Percentiles rank a stretch among this genome's conserved stretches.
Conservation (phyloP, 176 grass and related monocot genomes). For the Paspalum vaginatum region DNA sequence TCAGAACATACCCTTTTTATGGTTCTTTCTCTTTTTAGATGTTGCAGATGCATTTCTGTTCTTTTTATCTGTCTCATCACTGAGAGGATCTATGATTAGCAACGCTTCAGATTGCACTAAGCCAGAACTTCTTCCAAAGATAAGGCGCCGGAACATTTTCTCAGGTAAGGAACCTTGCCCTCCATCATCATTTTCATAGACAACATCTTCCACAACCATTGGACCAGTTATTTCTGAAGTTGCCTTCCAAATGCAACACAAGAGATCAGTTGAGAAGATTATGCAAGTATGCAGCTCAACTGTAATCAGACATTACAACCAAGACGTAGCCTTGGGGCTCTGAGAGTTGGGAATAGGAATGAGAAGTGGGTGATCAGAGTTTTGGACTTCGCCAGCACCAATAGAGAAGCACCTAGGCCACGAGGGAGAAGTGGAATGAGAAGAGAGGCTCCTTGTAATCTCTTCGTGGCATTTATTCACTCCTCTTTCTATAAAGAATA, state of each 20-base stretch:
- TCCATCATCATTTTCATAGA: slow-evolving; percentile 68
- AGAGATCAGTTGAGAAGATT: slow-evolving; percentile 33
- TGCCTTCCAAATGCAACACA: slow-evolving; percentile 53
- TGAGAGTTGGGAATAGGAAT: not conserved
- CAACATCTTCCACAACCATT: slow-evolving; percentile 93
- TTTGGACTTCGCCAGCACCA: not conserved
- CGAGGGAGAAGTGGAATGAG: not conserved
- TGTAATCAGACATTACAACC: not conserved
- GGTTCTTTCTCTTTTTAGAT: slow-evolving; percentile 61
- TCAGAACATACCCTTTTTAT: slow-evolving; percentile 54
- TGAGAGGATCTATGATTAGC: slow-evolving; percentile 47
- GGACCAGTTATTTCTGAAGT: slow-evolving; percentile 85
- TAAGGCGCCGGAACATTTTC: slow-evolving; percentile 76
- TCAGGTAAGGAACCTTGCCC: slow-evolving; percentile 43
- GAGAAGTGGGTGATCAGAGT: not conserved
- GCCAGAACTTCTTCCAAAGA: slow-evolving; percentile 84
- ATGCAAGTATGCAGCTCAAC: not conserved
- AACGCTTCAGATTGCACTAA: slow-evolving; percentile 97
- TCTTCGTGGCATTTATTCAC: not conserved
- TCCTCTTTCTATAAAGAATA: not conserved
- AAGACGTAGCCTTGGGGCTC: not conserved
- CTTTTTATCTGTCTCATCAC: slow-evolving; percentile 47
- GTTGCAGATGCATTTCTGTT: slow-evolving; percentile 44
- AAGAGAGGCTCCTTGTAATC: not conserved
- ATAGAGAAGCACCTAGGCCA: not conserved